Evolutionary conservation across 306 rosid genomes (phyloP).

Genomic region (Abrus pulchellus): DNA sequence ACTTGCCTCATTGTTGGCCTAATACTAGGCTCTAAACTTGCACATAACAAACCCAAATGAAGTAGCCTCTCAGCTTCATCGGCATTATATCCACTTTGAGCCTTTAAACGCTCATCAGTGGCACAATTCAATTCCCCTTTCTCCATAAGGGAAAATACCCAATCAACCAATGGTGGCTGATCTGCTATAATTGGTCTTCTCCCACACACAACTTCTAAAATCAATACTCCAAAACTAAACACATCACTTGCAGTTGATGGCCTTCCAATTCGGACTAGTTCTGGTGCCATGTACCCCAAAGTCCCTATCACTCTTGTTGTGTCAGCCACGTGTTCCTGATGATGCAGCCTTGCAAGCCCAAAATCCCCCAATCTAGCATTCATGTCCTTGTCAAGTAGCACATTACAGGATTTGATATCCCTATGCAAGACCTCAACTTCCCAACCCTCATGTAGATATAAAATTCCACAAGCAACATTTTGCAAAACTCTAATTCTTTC

Average conservation of each 20-base stretch:
- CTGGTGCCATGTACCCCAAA: constrained; percentile 75
- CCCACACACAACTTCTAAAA: constrained; percentile 71
- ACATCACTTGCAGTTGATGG: constrained; percentile 65
- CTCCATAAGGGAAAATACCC: constrained; percentile 61
- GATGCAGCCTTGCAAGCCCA: constrained; percentile 72
- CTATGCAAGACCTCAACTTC: constrained; percentile 80
- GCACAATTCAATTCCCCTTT: constrained; percentile 52
- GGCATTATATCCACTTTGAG: constrained; percentile 38
- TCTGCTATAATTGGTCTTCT: constrained; percentile 66
- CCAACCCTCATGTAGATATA: constrained; percentile 84
- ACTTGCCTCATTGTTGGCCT: constrained; percentile 82
- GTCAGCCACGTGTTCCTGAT: constrained; percentile 52
- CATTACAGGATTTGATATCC: constrained; percentile 77
- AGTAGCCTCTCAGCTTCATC: constrained; percentile 68
- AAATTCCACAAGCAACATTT: constrained; percentile 73
- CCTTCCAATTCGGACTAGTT: constrained; percentile 62
- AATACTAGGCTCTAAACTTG: constrained; percentile 56
- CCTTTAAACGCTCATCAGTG: constrained; percentile 64
- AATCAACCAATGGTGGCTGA: constrained; percentile 66
- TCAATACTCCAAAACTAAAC: constrained; percentile 72
- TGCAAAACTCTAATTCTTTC: constrained; percentile 62
- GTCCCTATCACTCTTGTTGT: constrained; percentile 76
- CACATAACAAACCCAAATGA: constrained; percentile 74
- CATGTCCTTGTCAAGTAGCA: constrained; percentile 75
- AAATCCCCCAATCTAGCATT: constrained; percentile 79